Evolutionary conservation across 2,329 filamentous ascomycete species (phyloP), one percentile per base, ranked within the genome.

Genomic region (Niveomyces coronatus): DNA sequence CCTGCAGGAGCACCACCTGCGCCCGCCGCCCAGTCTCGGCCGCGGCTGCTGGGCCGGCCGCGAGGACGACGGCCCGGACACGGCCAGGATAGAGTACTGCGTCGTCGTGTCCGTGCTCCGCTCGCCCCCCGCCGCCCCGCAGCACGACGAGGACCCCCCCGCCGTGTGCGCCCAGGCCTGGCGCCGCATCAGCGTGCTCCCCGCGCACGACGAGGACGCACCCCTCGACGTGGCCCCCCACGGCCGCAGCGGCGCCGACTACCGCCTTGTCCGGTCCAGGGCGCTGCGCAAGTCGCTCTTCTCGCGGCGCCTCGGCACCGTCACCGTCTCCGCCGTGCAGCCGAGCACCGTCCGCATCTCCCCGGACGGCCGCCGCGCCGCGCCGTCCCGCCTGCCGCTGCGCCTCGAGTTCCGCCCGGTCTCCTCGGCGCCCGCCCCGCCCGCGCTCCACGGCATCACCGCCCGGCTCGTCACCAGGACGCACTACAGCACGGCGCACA

Each of bases 1-100:
- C 16, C 30, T 39, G 20, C 30, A 30, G 9, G 36, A 39, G 30
- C 30, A 39, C 23, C 36, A 39, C 23, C 36, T 39, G 9, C 36
- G 36, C 3, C 17, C 33, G 30, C 36, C 36, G 19, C 36, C 36
- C 15, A 33, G 15, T 15, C 15, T 22, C 14, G n/a, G 35, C 3
- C n/a, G n/a, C n/a, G 28, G 28, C 26, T 11, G n/a, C 17, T 39
- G 36, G 36, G 36, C 29, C 16, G 36, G 28, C 16, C 36, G 36
- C 13, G 30, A 39, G 16, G 36, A 39, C 22, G 29, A 14, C 19
- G 19, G 22, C n/a, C 36, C 36, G 4, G 36, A 39, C 13, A 39
- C 36, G 17, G 29, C 36, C 3, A 9, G 36, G 20, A 24, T 39
- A n/a, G 26, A 27, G 22, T 39, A 39, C 36, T 33, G 17, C 30